Evolutionary conservation across 129 eudicot species (phyloP), one percentile per base, ranked within the genome.

Genomic region (Pittosporum tobira): DNA sequence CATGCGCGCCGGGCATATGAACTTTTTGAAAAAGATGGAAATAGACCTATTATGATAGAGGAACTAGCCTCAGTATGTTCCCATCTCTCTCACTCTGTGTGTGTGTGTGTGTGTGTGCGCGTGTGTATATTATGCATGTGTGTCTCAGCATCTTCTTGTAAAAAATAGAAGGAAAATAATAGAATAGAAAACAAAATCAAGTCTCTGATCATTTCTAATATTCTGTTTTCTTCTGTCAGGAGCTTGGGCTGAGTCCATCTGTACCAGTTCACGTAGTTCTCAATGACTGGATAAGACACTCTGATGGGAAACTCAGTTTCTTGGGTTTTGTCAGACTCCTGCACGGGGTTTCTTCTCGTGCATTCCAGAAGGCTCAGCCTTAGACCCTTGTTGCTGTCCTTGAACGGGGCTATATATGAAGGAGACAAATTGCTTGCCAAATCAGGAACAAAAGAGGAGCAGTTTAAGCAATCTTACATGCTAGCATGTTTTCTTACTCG

Each of bases 261-360:
- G 84, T 91, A 53, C 96, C 98, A 1, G 85, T 91, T 71, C 96
- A 91, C 18, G 94, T 91, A 62, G 98, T 91, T 45, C 96, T 90
- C 53, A 94, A 90, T 51, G 98, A 90, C 46, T 90, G 98, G 98
- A 86, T 90, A 21, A 75, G 98, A 77, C 98, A 86, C 24, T 73
- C 84, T 0, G 98, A 90, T 47, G 98, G 98, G 42, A 90, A 86
- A 71, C 95, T 90, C 44, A 90, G 98, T 75, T 90, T 90, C 85
- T 72, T 86, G 66, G 98, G 98, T 26, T 90, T 90, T 66, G 84
- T 90, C 22, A 74, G 98, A 38, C 95, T 90, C 69, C 84, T 90
- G n/a, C 98, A 91, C 31, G 98, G 96, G 22, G 71, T 89, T 48
- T 79, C 99, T 21, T 81, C 99, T 29, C 88, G 99, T n/a, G 65